Evolutionary conservation across 83 land plant species (phyloP).

Genomic region (Diphasiastrum complanatum): DNA sequence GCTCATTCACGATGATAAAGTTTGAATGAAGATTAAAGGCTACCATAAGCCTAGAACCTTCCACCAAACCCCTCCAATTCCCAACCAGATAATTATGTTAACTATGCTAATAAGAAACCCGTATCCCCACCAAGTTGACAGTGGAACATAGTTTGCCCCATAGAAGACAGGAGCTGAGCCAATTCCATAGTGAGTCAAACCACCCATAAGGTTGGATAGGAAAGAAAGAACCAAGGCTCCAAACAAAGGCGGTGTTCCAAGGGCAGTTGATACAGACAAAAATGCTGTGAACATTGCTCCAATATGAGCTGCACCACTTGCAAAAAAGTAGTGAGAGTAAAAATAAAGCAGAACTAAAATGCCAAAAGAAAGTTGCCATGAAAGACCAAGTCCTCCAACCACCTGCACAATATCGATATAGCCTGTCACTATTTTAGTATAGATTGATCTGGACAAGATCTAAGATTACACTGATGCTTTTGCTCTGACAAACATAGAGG

Average conservation of each 20-base stretch:
- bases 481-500: too few species aligned
- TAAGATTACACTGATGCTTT: too few species aligned
- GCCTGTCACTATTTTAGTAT: too few species aligned
- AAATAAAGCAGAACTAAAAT: conserved; percentile 86
- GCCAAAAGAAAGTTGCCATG: conserved; percentile 89
- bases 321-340: conserved; percentile 94
- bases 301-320: conserved; percentile 96
- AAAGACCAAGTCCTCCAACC: conserved; percentile 89
- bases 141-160: conserved; percentile 85
- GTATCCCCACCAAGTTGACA: conserved; percentile 91
- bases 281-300: conserved; percentile 98
- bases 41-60: conserved; percentile 88
- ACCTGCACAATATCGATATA: conserved; percentile 51
- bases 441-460: too few species aligned
- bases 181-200: conserved; percentile 89
- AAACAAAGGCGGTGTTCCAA: conserved; percentile 87
- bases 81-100: conserved; percentile 87
- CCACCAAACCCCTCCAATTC: conserved; percentile 93
- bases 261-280: conserved; percentile 81
- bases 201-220: conserved; percentile 95
- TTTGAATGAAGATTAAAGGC: too few species aligned
- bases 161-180: conserved; percentile 98
- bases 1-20: too few species aligned
- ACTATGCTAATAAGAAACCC: conserved; percentile 80
- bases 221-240: conserved; percentile 82